Percentiles rank a stretch among this genome's conserved stretches.
Evolutionary conservation across 257 asterid species (phyloP).

Genomic region (Jasminum sambac): DNA sequence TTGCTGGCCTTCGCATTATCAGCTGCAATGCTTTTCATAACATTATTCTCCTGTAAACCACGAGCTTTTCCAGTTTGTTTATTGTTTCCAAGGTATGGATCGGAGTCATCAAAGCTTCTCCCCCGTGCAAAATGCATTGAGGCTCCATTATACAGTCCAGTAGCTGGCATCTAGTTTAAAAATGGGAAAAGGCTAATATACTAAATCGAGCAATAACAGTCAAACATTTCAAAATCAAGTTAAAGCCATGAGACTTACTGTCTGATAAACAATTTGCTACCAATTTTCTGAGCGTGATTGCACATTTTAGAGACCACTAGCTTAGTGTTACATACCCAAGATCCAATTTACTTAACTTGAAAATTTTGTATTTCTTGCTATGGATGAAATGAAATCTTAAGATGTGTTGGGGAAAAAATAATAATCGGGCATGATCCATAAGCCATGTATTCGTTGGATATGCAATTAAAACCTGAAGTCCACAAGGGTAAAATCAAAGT

Average conservation of each 20-base stretch:
- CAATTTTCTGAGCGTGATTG: constrained; percentile 2
- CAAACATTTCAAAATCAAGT: neutral
- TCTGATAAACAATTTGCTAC: neutral
- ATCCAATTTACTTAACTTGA: neutral
- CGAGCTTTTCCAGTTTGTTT: constrained; percentile 64
- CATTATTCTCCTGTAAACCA: constrained; percentile 65
- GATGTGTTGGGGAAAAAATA: neutral
- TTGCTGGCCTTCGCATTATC: constrained; percentile 86
- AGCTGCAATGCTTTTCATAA: constrained; percentile 59
- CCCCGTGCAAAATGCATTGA: constrained; percentile 58
- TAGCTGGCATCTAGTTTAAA: constrained; percentile 54
- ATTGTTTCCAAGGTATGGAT: constrained; percentile 60
- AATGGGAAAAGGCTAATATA: neutral
- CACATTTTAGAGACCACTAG: neutral
- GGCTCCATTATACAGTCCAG: constrained; percentile 63
- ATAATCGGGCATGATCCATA: neutral
- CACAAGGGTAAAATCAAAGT: neutral
- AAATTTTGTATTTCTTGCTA: neutral
- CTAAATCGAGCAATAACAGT: neutral
- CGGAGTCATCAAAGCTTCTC: constrained; percentile 78
- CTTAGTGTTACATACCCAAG: neutral
- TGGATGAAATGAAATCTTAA: neutral
- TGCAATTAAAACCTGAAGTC: neutral
- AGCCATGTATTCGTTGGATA: neutral
- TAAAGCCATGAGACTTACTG: neutral